Conservation (phyloP, 495 filamentous ascomycete species). For the Cairneyella variabilis region DNA sequence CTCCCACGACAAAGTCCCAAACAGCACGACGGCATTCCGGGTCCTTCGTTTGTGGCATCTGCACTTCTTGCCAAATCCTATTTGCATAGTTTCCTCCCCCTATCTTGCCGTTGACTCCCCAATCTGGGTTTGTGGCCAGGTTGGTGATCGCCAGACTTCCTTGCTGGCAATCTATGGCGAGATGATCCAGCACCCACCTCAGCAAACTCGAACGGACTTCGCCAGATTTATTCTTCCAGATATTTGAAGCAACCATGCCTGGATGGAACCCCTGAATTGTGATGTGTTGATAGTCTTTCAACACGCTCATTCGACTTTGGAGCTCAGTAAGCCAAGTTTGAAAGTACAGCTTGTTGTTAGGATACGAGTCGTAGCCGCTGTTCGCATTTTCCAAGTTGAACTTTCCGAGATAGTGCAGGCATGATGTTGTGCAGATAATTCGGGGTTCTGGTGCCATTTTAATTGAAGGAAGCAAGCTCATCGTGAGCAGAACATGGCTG, state of each 20-base stretch:
- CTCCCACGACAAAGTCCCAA: constrained; percentile 8
- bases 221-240: neutral
- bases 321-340: constrained; percentile 17
- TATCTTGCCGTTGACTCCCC: neutral
- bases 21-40: neutral
- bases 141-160: constrained; percentile 11
- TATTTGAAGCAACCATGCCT: constrained; percentile 10
- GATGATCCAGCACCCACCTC: neutral
- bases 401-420: constrained; percentile 9
- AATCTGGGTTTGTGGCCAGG: neutral
- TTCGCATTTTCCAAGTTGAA: constrained; percentile 11
- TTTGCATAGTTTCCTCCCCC: constrained; percentile 9
- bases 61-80: constrained; percentile 9
- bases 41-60: constrained; percentile 11
- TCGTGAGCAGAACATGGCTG: constrained; percentile 10
- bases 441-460: neutral
- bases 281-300: neutral
- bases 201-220: neutral
- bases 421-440: constrained; percentile 17
- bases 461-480: constrained; percentile 7
- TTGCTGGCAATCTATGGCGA: constrained; percentile 7
- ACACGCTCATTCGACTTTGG: neutral
- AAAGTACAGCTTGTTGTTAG: constrained; percentile 18
- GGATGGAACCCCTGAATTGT: constrained; percentile 13
- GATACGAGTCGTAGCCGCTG: neutral